These are phyloP conservation scores for Diplodia intermedia DNA, from an alignment of 2,329 filamentous ascomycete genomes.

Conservation along the genomic window DNA sequence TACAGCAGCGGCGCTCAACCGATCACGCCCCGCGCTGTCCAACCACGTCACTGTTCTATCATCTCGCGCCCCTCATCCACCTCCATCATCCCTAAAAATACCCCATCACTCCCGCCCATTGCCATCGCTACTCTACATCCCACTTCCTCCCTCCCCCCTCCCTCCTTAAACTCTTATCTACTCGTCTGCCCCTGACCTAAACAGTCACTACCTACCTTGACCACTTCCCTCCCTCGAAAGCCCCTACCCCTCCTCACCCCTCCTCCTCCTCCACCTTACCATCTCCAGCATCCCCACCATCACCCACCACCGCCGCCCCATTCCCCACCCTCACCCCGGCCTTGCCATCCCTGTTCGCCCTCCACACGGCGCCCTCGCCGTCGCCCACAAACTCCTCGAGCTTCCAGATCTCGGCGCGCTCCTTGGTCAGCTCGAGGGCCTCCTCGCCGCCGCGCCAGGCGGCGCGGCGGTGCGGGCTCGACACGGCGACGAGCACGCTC, in stretches of 20 bases:
- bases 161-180: not conserved
- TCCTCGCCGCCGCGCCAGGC: slow-evolving; percentile 91
- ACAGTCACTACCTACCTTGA: not conserved
- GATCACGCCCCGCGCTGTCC: not conserved
- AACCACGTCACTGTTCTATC: slow-evolving; percentile 1
- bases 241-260: not conserved
- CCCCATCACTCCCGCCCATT: not conserved
- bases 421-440: slow-evolving; percentile 85
- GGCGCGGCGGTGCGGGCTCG: slow-evolving; percentile 79
- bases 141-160: slow-evolving; percentile 4
- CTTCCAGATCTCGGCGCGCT: slow-evolving; percentile 93
- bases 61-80: not conserved
- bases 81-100: slow-evolving; percentile 27
- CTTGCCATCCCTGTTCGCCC: slow-evolving; percentile 80
- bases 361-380: slow-evolving; percentile 79
- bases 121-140: not conserved
- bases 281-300: no score
- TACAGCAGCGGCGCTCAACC: not conserved
- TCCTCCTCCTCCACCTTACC: not conserved
- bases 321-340: slow-evolving; percentile 58
- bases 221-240: not conserved
- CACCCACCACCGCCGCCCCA: slow-evolving; percentile 48
- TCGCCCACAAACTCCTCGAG: slow-evolving; percentile 82
- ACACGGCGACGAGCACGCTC: slow-evolving; percentile 88
- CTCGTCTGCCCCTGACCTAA: not conserved